phyloP scores from a whole-genome alignment of 1,139 yeast genomes.

The Trichomonascaceae sp. region DNA sequence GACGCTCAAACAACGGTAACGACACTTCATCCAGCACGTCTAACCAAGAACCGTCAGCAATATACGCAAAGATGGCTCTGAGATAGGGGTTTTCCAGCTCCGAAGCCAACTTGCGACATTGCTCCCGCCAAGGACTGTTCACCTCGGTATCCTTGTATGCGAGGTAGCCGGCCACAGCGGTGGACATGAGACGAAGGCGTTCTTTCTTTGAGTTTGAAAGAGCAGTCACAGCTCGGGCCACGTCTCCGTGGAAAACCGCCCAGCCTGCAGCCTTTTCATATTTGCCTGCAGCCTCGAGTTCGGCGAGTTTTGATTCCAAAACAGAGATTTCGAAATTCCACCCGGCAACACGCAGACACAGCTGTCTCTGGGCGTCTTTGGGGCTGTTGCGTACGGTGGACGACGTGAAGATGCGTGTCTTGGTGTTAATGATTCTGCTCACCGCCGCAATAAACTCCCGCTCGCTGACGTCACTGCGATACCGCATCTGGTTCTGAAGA shows the following conservation, averaged over 20 bases:
- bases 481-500: conserved; percentile 34
- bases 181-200: conserved; percentile 63
- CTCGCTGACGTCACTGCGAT: conserved; percentile 11
- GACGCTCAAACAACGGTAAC: conserved; percentile 71
- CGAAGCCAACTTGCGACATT: conserved; percentile 75
- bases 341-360: conserved; percentile 78
- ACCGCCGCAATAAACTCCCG: conserved; percentile 15
- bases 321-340: conserved; percentile 79
- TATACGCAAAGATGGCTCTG: conserved; percentile 83
- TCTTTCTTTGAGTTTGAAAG: conserved; percentile 46
- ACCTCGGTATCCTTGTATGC: conserved; percentile 49
- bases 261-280: conserved; percentile 93
- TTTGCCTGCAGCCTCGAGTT: conserved; percentile 45
- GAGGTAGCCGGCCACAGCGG: conserved; percentile 88
- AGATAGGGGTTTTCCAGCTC: conserved; percentile 84
- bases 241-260: conserved; percentile 93
- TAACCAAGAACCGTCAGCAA: conserved; percentile 94
- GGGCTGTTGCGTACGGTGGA: conserved; percentile 13
- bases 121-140: conserved; percentile 90
- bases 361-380: conserved; percentile 41
- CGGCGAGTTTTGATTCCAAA: conserved; percentile 53
- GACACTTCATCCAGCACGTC: conserved; percentile 87
- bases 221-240: conserved; percentile 64
- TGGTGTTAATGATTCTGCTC: conserved; percentile 10
- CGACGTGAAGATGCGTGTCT: conserved; percentile 26